Base-by-base conservation (phyloP, 148 eudicot species). In the Amaranthus hypochondriacus region DNA sequence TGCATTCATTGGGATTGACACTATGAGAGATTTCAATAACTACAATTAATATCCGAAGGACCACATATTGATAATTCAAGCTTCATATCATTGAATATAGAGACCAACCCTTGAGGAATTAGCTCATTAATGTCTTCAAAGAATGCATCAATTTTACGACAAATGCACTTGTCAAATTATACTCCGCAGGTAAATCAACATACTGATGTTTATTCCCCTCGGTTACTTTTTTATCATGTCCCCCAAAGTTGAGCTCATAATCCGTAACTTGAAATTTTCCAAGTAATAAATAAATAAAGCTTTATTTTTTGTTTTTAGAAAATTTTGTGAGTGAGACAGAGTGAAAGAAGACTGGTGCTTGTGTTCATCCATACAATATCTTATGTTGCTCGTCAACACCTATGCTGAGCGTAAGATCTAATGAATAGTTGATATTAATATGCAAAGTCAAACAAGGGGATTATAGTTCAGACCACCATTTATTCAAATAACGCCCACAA, bases 321-420 rank as follows among this genome's bases (percentile, higher is more conserved):
- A 43, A 48, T 11, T 49, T 8, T 39, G 44, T 18, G 18, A 18
- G 18, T 18, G 18, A 18, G 18, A 18, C 18, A 65, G n/a, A 50
- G 44, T n/a, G 43, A 55, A 52, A 43, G 10, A 57, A 68, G 66
- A 53, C 62, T 9, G 48, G 72, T 89, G 92, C 99, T 77, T 92
- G 90, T 4, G 83, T 82, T 78, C 82, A 82, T 76, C 92, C 99
- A 65, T 88, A 96, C 56, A 96, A 80, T 71, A 96, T 96, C 73
- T 85, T 83, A 79, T 96, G 90, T 82, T 96, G 96, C 78, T 92
- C 99, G 75, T 96, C 99, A 77, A 97, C 99, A 89, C 92, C 99
- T 74, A 89, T 89, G 80, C 99, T 96, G 82, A 96, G 92, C 72
- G 99, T 96, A 55, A 96, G 90, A 77, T 89, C 97, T 72, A 87